Conservation (phyloP, 2,329 filamentous ascomycete genomes). For the Aspergillus hortae region DNA sequence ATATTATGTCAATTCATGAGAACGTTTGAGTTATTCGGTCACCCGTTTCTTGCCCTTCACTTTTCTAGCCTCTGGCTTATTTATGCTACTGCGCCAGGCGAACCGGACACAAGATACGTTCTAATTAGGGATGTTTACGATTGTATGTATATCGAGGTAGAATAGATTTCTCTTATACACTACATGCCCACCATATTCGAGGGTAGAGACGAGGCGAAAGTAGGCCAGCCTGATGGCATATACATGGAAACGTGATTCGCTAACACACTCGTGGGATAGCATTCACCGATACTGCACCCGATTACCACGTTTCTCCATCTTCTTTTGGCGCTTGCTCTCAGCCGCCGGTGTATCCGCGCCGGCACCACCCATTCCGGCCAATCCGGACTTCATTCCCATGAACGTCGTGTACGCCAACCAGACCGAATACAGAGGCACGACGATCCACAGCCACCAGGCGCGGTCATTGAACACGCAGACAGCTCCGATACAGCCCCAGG, state of each 20-base stretch:
- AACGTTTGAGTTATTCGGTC: conserved; percentile 5
- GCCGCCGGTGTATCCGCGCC: conserved; percentile 19
- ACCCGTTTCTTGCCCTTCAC: neutral
- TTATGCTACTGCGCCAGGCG: no score
- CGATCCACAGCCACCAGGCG: conserved; percentile 63
- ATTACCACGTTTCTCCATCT: conserved; percentile 51
- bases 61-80: neutral
- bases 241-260: neutral
- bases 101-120: no score
- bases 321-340: conserved; percentile 52
- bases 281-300: conserved; percentile 39
- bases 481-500: conserved; percentile 72
- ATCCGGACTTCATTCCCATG: conserved; percentile 44
- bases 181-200: neutral
- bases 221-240: no score
- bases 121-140: neutral
- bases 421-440: conserved; percentile 47
- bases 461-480: conserved; percentile 78
- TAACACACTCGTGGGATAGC: neutral
- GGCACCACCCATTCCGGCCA: conserved; percentile 40
- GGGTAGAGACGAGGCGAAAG: no score
- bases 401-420: conserved; percentile 47
- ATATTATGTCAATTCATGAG: conserved; percentile 15
- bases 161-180: no score
- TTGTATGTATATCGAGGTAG: neutral